Conservation (phyloP, 2,329 filamentous ascomycete genomes). For the Hypoxylon sp. region DNA sequence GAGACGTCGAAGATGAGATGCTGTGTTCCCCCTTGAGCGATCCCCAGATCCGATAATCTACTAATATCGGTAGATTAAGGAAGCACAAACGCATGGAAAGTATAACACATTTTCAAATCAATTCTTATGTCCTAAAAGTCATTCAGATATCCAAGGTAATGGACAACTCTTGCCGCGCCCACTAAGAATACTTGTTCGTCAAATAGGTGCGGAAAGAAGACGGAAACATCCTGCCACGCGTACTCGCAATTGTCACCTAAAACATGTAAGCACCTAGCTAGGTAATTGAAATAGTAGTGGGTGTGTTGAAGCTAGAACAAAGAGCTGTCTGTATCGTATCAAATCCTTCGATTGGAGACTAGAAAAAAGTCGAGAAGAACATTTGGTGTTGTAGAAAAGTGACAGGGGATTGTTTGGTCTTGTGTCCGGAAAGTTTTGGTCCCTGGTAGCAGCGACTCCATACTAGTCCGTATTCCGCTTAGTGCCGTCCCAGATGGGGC, state of each 20-base stretch:
- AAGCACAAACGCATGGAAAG: neutral
- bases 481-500: constrained; percentile 40
- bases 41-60: constrained; percentile 13
- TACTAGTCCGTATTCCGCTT: constrained; percentile 45
- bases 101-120: constrained; percentile 11
- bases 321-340: constrained; percentile 17
- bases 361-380: constrained; percentile 23
- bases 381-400: constrained; percentile 20
- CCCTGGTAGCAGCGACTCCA: constrained; percentile 43
- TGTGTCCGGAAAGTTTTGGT: constrained; percentile 46
- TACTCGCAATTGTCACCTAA: constrained; percentile 18
- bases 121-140: constrained; percentile 9
- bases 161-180: neutral
- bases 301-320: constrained; percentile 3
- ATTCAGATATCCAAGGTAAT: constrained; percentile 3
- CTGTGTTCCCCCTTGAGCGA: constrained; percentile 3
- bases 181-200: constrained; percentile 10
- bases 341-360: constrained; percentile 21
- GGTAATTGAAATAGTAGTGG: constrained; percentile 14
- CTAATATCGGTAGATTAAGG: neutral
- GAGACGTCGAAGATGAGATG: constrained; percentile 11
- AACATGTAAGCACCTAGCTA: neutral
- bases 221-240: constrained; percentile 36
- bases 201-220: neutral
- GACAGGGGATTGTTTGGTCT: constrained; percentile 45